Base-by-base conservation (phyloP, 2,329 filamentous ascomycete species). In the Esteya vermicola region DNA sequence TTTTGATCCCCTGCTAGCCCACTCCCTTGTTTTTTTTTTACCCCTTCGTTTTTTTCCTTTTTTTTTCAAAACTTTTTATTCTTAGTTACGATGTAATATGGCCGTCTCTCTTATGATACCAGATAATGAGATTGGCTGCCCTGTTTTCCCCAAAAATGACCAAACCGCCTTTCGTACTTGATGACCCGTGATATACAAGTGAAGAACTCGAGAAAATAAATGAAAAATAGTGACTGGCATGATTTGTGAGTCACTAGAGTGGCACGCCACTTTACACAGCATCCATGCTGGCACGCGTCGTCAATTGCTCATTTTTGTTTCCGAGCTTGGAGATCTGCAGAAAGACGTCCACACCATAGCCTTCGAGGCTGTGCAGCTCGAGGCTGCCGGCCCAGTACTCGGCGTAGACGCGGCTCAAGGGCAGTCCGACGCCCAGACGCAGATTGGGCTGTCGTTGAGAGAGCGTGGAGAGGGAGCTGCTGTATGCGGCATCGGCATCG, bases 331-430 rank as follows among this genome's bases (percentile, higher is more conserved):
- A 93, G 44, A 98, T 94, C 56, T 96, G 88, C 47, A 98, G 62
- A 54, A 98, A 98, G 0, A 84, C 88, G 62, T 98, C 91, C 7
- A 93, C 85, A 13, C 91, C 91, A 56, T 95, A 96, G 1, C 91
- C 93, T 55, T 95, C 89, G 8, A 98, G 64, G 53, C 83, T 95
- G 56, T 96, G 89, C 43, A 96, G 60, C 52, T 94, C 83, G 9
- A 98, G 64, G 51, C 75, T 91, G 20, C 91, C 91, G 3, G 91
- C 91, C 91, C 91, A 98, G 59, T 96, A 96, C 59, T 96, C 89
- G 22, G 89, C 86, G 58, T 96, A 98, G 3, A 96, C 84, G 45
- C 85, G 75, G 52, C 88, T 94, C 62, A 98, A 78, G 0, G 91
- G 91, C 38, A 98, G 61, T 2, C 91, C 91, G 71, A 98, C 93